phyloP scores from a whole-genome alignment of 345 rosid genomes.

The Syzygium oleosum region DNA sequence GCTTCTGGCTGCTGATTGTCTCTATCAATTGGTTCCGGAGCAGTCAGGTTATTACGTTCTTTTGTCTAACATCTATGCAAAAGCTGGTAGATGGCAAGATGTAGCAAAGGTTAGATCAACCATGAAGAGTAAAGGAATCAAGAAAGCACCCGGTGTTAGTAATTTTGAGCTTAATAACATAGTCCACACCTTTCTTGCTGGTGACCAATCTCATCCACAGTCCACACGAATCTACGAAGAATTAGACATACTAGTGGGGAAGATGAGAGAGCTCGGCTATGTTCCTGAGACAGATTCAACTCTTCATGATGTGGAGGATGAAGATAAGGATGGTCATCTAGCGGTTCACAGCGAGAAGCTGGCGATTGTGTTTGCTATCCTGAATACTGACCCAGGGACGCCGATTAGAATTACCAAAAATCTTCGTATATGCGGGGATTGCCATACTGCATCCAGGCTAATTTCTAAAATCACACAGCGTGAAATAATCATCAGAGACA shows the following conservation, averaged over 20 bases:
- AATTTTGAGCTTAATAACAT: slow-evolving; percentile 29
- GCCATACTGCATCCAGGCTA: slow-evolving; percentile 37
- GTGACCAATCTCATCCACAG: slow-evolving; percentile 32
- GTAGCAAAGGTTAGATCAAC: slow-evolving; percentile 34
- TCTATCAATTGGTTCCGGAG: slow-evolving; percentile 36
- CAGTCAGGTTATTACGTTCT: slow-evolving; percentile 49
- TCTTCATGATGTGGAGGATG: slow-evolving; percentile 49
- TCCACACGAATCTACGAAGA: slow-evolving; percentile 23
- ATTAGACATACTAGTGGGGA: slow-evolving; percentile 22
- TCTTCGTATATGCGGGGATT: slow-evolving; percentile 42
- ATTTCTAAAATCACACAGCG: slow-evolving; percentile 22
- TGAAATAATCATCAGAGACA: slow-evolving; percentile 33
- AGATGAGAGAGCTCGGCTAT: slow-evolving; percentile 40
- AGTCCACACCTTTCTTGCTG: slow-evolving; percentile 40
- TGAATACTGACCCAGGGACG: slow-evolving; percentile 13
- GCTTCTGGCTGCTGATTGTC: slow-evolving; percentile 33
- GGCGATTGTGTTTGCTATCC: slow-evolving; percentile 42
- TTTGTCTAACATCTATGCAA: slow-evolving; percentile 50
- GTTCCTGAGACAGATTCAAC: slow-evolving; percentile 36
- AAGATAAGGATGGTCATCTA: slow-evolving; percentile 42
- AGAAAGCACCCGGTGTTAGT: slow-evolving; percentile 50
- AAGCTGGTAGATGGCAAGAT: slow-evolving; percentile 47
- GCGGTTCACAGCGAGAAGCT: slow-evolving; percentile 54
- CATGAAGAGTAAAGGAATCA: slow-evolving; percentile 43
- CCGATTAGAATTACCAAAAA: slow-evolving; percentile 33